phyloP scores from a whole-genome alignment of 2,329 filamentous ascomycete species.

The Alternaria sp. region DNA sequence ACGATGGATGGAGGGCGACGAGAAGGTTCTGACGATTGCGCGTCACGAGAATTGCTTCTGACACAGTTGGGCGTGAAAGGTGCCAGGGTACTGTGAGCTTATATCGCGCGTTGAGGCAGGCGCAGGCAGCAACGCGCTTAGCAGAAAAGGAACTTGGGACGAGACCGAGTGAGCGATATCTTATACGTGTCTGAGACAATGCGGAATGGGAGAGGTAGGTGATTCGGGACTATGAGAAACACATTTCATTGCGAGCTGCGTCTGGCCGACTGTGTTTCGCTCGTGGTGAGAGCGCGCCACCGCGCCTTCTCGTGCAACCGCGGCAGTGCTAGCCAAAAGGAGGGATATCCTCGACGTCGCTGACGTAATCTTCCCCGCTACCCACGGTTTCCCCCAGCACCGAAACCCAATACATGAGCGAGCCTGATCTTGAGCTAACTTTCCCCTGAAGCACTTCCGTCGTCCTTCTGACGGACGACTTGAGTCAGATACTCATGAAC shows the following conservation, averaged over 20 bases:
- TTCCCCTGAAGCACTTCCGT: neutral
- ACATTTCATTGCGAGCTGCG: neutral
- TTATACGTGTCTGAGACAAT: too few relatives aligned
- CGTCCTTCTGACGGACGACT: neutral
- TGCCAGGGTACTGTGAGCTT: neutral
- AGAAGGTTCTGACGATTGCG: neutral
- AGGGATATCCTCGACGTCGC: neutral
- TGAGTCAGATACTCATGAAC: neutral
- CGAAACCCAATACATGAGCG: neutral
- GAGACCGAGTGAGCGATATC: too few relatives aligned
- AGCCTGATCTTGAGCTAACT: neutral
- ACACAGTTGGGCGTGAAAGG: neutral
- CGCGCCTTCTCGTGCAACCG: neutral
- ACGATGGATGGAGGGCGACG: neutral
- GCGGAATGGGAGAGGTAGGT: neutral
- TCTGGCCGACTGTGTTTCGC: neutral
- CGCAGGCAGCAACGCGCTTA: neutral
- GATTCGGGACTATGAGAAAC: neutral
- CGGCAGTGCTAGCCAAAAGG: slow-evolving; percentile 11
- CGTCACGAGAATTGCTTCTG: neutral
- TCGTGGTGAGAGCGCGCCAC: neutral
- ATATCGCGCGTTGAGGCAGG: neutral
- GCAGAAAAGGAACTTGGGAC: neutral
- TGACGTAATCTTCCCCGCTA: slow-evolving; percentile 11
- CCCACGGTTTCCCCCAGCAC: neutral